Percentiles rank a stretch among this genome's conserved stretches.
Conservation (phyloP, 495 filamentous ascomycete genomes). For the Aspergillus leporis region DNA sequence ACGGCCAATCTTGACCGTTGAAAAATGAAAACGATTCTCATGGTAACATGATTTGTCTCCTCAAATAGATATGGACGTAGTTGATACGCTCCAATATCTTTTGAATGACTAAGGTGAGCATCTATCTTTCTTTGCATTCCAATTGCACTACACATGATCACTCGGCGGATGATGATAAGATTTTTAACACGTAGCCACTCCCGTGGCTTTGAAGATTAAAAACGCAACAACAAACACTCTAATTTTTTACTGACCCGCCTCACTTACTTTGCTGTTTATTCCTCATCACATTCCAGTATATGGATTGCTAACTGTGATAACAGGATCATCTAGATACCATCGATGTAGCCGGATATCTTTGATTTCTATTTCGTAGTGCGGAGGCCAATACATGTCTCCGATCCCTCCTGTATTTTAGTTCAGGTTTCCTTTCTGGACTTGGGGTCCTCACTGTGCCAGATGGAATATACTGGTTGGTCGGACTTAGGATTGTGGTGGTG, state of each 20-base stretch:
- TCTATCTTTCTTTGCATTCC: slow-evolving; percentile 12
- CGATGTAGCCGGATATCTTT: not conserved
- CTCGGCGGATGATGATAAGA: slow-evolving; percentile 52
- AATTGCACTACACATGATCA: slow-evolving; percentile 2
- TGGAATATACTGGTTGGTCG: not conserved
- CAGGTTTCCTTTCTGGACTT: no score
- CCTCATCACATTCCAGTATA: not conserved
- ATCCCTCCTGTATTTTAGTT: no score
- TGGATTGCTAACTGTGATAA: slow-evolving; percentile 28
- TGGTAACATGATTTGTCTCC: slow-evolving; percentile 26
- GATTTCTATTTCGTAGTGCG: not conserved
- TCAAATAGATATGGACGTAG: slow-evolving; percentile 44
- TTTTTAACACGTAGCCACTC: slow-evolving; percentile 60
- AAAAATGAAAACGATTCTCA: slow-evolving; percentile 36
- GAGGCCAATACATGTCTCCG: no score
- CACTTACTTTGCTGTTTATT: not conserved
- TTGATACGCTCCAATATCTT: slow-evolving; percentile 35
- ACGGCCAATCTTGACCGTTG: slow-evolving; percentile 30
- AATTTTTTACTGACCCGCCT: slow-evolving; percentile 61
- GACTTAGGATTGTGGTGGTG: not conserved
- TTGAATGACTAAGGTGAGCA: slow-evolving; percentile 32
- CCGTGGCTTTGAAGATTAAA: slow-evolving; percentile 49
- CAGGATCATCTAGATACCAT: not conserved
- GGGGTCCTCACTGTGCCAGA: not conserved
- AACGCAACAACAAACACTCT: slow-evolving; percentile 62